Evolutionary conservation across 352 stramenopile genomes (phyloP).

Genomic region (Pythium biforme): DNA sequence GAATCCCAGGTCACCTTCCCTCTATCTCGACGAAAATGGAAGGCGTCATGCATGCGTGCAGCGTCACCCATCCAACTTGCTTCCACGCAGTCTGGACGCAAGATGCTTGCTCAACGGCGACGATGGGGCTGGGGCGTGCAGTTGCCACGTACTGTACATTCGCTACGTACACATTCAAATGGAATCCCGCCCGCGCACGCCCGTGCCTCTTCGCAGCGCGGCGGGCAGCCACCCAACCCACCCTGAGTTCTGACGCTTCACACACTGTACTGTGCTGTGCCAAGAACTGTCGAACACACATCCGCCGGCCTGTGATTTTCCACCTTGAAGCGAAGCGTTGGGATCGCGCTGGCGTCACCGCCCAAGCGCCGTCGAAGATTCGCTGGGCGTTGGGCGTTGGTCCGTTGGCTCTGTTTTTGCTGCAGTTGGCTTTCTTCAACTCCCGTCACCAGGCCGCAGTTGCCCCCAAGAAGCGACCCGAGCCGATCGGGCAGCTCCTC

Average conservation of each 20-base stretch:
- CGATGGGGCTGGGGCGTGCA: neutral
- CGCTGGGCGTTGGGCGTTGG: neutral
- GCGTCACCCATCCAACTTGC: neutral
- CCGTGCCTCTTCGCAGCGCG: neutral
- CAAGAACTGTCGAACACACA: neutral
- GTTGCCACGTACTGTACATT: conserved; percentile 2
- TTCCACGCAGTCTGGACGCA: neutral
- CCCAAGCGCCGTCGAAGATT: conserved; percentile 4
- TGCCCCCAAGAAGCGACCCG: neutral
- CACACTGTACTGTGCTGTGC: neutral
- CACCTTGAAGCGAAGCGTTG: neutral
- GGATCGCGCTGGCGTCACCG: neutral
- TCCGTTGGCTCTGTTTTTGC: too few species aligned
- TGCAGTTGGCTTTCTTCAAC: conserved; percentile 6
- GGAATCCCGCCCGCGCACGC: neutral
- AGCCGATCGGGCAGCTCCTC: neutral
- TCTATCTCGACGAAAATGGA: conserved; percentile 17
- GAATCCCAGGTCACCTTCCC: too few species aligned
- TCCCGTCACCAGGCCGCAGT: neutral
- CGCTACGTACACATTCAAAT: neutral
- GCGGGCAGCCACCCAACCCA: neutral
- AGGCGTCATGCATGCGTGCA: neutral
- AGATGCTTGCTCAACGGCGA: neutral
- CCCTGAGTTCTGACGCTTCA: conserved; percentile 1
- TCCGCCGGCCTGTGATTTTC: neutral